Evolutionary conservation across 2,329 filamentous ascomycete genomes (phyloP).

Genomic region (Dactylellina cionopaga): DNA sequence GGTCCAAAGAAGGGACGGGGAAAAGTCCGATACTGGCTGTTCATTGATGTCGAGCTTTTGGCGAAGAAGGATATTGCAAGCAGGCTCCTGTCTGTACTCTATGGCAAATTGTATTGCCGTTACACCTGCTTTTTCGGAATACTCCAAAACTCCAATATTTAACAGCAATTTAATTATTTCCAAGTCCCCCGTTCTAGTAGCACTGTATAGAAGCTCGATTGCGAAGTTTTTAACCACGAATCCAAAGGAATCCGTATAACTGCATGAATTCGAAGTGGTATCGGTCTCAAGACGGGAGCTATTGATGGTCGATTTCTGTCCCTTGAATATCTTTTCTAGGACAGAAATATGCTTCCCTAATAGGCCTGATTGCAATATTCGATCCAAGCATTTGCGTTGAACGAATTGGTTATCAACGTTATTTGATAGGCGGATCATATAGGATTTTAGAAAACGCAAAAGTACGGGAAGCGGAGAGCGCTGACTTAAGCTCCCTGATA

Average conservation of each 20-base stretch:
- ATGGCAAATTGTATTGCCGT: conserved; percentile 21
- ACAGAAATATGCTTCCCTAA: background rate
- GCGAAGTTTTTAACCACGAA: conserved; percentile 7
- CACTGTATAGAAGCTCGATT: conserved; percentile 9
- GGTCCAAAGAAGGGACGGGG: conserved; percentile 17
- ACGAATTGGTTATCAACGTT: background rate
- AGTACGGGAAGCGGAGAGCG: background rate
- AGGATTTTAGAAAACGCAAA: conserved; percentile 14
- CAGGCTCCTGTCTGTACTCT: conserved; percentile 5
- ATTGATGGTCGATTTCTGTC: background rate
- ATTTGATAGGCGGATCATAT: conserved; percentile 28
- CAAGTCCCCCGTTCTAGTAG: conserved; percentile 14
- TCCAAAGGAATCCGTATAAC: background rate
- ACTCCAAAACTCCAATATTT: background rate
- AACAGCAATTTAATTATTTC: background rate
- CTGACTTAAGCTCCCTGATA: background rate
- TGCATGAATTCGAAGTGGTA: background rate
- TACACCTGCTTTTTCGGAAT: background rate
- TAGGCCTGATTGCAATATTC: background rate
- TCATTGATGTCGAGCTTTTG: conserved; percentile 9
- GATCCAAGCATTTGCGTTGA: conserved; percentile 8
- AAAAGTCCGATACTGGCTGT: conserved; percentile 7
- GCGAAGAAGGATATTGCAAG: conserved; percentile 1
- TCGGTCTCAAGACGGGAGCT: no score
- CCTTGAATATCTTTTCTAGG: background rate